Conservation (phyloP, 257 asterid genomes). For the Lantana camara region DNA sequence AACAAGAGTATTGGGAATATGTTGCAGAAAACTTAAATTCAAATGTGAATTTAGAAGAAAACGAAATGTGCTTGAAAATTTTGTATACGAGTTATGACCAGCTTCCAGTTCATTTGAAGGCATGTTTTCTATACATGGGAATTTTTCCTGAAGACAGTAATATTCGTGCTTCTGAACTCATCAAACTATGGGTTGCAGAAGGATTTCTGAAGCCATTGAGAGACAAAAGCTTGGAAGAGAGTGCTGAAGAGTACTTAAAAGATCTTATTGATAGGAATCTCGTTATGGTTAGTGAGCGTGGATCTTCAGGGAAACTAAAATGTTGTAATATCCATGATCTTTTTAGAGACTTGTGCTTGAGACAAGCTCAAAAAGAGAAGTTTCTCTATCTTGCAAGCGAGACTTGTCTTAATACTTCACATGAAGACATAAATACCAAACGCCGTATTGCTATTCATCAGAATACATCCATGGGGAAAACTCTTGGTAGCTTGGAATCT, state of each 20-base stretch:
- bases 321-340: slow-evolving; percentile 19
- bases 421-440: neutral
- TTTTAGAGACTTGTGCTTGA: slow-evolving; percentile 18
- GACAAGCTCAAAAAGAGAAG: slow-evolving; percentile 7
- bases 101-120: neutral
- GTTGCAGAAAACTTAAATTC: slow-evolving; percentile 6
- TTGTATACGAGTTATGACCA: neutral
- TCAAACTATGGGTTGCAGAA: slow-evolving; percentile 17
- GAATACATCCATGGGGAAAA: neutral
- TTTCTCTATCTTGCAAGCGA: neutral
- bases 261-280: slow-evolving; percentile 24
- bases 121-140: neutral
- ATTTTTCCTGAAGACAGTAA: neutral
- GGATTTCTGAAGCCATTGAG: neutral
- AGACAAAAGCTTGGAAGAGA: slow-evolving; percentile 4
- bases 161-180: neutral
- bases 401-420: neutral
- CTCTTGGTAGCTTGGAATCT: neutral
- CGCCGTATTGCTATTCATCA: neutral
- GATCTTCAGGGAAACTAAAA: slow-evolving; percentile 7
- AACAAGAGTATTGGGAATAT: neutral
- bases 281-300: neutral
- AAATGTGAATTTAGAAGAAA: neutral
- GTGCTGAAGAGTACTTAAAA: neutral
- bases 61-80: neutral